Base-by-base conservation (phyloP, 2,329 filamentous ascomycete species). In the Lasiodiplodia hormozganensis region DNA sequence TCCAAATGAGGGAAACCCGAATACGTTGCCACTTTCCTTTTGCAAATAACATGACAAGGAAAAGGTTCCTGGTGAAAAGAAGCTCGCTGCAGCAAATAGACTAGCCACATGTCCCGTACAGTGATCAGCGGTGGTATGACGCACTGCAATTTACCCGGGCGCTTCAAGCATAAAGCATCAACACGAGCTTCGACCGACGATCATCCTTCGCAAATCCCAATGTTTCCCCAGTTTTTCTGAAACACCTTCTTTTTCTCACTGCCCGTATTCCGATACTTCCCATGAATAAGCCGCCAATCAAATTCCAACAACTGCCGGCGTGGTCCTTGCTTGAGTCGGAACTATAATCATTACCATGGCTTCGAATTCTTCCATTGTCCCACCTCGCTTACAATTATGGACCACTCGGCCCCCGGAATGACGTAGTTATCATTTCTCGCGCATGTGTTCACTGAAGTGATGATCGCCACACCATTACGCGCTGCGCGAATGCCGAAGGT, bases 181-280 rank as follows among this genome's bases (percentile, higher is more conserved):
- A 31, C 43, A 47, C 43, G 43, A 47, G 43, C 43, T 18, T 8
- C n/a, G 18, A 47, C 43, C 43, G 43, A 47, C 43, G 43, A 47
- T 47, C 43, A 10, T 47, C 43, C 43, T 47, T 4, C 43, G 21
- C 38, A 18, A 47, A n/a, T 40, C 57, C 57, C 57, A 47, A n/a
- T 47, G 43, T 11, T 47, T 47, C 43, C 43, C 43, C 43, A 47
- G 43, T 47, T 60, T 60, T 60, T 47, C 57, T 40, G 57, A 60
- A 60, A 60, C 57, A 60, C 43, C 40, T 60, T 28, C 57, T 38
- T 47, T n/a, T 40, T 60, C 57, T 16, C 38, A 14, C 38, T n/a
- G 23, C 23, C 21, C 43, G 43, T 47, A 21, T 47, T 47, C 43
- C 43, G 43, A 21, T 10, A 21, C 43, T 47, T 18, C 43, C 18